A percentile compares a stretch with the other conserved stretches of the same genome.
Evolutionary conservation across 2,329 filamentous ascomycete genomes (phyloP).

Genomic region (Stylonectria norvegica): DNA sequence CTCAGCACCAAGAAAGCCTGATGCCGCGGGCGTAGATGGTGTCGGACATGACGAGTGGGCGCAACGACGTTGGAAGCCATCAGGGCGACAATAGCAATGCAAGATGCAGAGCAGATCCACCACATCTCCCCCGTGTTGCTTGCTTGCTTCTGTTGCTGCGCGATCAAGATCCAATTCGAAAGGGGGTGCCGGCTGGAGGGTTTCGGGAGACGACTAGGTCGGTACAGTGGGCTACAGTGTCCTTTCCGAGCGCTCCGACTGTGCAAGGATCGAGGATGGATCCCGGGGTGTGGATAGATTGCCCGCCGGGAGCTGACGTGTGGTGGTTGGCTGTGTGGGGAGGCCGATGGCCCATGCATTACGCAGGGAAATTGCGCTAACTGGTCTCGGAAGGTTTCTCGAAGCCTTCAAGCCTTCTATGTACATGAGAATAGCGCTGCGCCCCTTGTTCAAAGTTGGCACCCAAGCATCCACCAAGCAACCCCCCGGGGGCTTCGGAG

Average conservation of each 20-base stretch:
- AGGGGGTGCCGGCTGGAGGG: no score
- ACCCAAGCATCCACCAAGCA: conserved; percentile 1
- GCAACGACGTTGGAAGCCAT: not conserved
- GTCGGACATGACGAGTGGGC: conserved; percentile 2
- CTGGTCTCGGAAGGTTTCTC: conserved; percentile 34
- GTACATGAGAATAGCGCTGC: conserved; percentile 3
- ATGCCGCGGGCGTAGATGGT: no score
- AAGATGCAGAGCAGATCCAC: conserved; percentile 1
- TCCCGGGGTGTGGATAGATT: no score
- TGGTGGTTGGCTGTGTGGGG: conserved; percentile 30
- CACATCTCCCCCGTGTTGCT: conserved; percentile 1
- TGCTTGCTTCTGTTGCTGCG: no score
- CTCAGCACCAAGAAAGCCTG: no score
- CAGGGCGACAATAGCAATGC: conserved; percentile 1
- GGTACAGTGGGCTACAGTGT: no score
- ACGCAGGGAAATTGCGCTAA: conserved; percentile 30
- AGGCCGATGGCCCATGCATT: conserved; percentile 25
- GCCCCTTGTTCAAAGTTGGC: conserved; percentile 2
- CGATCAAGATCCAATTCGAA: no score
- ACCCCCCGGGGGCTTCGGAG: no score
- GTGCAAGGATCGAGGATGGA: no score
- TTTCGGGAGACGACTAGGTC: no score
- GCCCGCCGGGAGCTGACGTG: conserved; percentile 5
- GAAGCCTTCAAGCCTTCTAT: no score
- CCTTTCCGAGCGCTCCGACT: no score